Evolutionary conservation across 345 rosid species (phyloP).

Genomic region (Turritis glabra): DNA sequence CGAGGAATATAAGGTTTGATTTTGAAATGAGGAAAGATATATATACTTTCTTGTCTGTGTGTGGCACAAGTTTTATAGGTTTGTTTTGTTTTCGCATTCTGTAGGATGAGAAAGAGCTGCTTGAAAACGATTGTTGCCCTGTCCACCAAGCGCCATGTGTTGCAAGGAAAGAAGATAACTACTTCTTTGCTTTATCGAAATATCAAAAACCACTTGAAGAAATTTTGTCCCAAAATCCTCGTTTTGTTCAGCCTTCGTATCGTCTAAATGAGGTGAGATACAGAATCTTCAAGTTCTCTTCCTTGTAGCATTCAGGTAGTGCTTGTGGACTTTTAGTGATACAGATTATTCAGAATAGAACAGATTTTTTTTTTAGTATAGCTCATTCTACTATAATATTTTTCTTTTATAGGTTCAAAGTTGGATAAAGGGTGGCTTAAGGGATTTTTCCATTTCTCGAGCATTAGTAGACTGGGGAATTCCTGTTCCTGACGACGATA

Average conservation of each 20-base stretch:
- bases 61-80: constrained; percentile 15
- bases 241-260: constrained; percentile 87
- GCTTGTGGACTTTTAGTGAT: constrained; percentile 23
- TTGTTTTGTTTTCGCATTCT: constrained; percentile 21
- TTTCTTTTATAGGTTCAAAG: constrained; percentile 72
- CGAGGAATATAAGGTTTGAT: constrained; percentile 87
- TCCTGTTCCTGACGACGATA: constrained; percentile 83
- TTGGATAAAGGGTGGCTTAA: constrained; percentile 83
- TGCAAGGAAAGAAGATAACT: constrained; percentile 83
- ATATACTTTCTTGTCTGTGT: constrained; percentile 1
- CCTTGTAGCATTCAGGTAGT: constrained; percentile 17
- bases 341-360: not conserved
- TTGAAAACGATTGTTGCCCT: constrained; percentile 75
- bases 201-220: constrained; percentile 84
- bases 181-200: constrained; percentile 87
- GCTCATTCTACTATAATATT: constrained; percentile 12
- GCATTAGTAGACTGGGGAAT: constrained; percentile 98
- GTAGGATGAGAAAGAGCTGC: constrained; percentile 93
- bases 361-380: not conserved
- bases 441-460: constrained; percentile 94
- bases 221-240: constrained; percentile 57
- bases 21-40: not conserved
- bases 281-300: not conserved
- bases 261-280: constrained; percentile 78
- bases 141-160: constrained; percentile 80